Evolutionary conservation across 306 rosid species (phyloP).

Genomic region (Ormosia semicastrata): DNA sequence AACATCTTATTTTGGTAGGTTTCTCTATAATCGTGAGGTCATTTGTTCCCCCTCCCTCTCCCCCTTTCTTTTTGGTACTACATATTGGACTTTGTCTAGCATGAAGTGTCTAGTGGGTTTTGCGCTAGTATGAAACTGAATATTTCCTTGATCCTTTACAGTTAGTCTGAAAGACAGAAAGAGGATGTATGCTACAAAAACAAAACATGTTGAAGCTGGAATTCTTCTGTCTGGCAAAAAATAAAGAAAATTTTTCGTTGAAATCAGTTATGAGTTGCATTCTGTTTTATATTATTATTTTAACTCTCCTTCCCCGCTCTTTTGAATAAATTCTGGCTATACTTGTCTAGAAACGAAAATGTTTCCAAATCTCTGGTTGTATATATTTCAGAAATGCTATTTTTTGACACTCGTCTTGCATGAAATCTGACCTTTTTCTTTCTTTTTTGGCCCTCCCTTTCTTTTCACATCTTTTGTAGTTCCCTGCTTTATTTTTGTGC

Average conservation of each 20-base stretch:
- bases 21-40: conserved; percentile 6
- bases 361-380: not conserved
- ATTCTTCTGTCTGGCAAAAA: conserved; percentile 14
- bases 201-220: conserved; percentile 18
- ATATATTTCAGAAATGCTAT: not conserved
- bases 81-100: conserved; percentile 7
- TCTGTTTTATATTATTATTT: conserved; percentile 13
- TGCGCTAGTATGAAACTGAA: not conserved
- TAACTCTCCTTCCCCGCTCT: not conserved
- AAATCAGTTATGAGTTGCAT: not conserved
- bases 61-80: conserved; percentile 1
- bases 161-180: conserved; percentile 6
- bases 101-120: not conserved
- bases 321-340: conserved; percentile 13
- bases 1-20: conserved; percentile 71
- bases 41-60: not conserved
- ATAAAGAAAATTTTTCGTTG: not conserved
- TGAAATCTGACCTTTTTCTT: not conserved
- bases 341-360: not conserved
- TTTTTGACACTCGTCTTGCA: not conserved
- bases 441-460: not conserved
- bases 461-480: not conserved
- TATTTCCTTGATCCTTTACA: not conserved
- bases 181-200: conserved; percentile 9
- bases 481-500: not conserved